These are phyloP conservation scores for Daphne laureola DNA, from an alignment of 441 rosid genomes.

Conservation along the genomic window DNA sequence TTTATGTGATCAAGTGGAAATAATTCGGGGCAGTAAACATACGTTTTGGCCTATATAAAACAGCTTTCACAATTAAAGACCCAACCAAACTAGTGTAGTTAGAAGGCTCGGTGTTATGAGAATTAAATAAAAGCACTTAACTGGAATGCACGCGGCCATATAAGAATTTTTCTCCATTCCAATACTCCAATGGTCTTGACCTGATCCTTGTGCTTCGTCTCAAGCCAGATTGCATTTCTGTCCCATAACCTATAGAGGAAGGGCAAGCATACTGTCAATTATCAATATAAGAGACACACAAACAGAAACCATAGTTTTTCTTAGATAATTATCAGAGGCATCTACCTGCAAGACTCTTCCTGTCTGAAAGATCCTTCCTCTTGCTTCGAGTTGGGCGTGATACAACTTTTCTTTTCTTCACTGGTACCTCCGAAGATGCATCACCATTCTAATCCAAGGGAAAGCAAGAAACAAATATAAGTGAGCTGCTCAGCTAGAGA, in stretches of 20 bases:
- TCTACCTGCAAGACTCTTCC: conserved; percentile 67
- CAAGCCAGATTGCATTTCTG: conserved; percentile 41
- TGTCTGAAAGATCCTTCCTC: conserved; percentile 19
- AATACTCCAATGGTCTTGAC: conserved; percentile 84
- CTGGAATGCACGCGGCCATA: conserved; percentile 82
- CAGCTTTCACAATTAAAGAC: too few species aligned
- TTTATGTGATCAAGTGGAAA: too few species aligned
- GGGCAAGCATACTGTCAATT: conserved; percentile 10
- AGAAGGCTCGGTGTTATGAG: too few species aligned
- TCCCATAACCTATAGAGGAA: conserved; percentile 46
- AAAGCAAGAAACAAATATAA: not conserved
- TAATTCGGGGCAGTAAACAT: too few species aligned
- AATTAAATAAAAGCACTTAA: conserved; percentile 29
- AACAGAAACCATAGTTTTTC: not conserved
- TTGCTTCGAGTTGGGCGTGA: conserved; percentile 15
- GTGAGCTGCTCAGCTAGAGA: too few species aligned
- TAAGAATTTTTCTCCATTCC: conserved; percentile 91
- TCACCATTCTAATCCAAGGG: conserved; percentile 20
- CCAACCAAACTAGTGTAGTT: too few species aligned
- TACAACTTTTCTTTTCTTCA: conserved; percentile 11
- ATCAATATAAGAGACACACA: conserved; percentile 9
- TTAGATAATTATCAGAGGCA: not conserved
- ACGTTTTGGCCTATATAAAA: too few species aligned
- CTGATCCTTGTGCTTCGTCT: conserved; percentile 83
- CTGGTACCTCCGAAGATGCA: conserved; percentile 4